phyloP scores from a whole-genome alignment of 768 basidiomycete genomes.

The Lactarius deliciosus region DNA sequence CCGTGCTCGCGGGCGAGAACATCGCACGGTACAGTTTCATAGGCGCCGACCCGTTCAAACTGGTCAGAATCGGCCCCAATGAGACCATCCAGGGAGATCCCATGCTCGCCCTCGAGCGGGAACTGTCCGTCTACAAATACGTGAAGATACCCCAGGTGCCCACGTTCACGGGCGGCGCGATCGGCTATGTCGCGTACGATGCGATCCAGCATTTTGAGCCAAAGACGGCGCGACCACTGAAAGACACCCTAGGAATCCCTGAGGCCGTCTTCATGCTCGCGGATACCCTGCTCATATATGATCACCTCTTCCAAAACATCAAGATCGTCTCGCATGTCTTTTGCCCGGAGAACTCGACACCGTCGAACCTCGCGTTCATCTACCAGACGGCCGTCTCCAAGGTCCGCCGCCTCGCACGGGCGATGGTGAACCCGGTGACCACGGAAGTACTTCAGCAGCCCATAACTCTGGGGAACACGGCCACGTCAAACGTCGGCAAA shows the following conservation, averaged over 20 bases:
- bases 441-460: constrained; percentile 70
- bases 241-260: constrained; percentile 84
- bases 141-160: constrained; percentile 89
- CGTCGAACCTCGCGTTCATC: constrained; percentile 73
- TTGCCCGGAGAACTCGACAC: constrained; percentile 65
- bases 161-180: constrained; percentile 95
- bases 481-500: constrained; percentile 90
- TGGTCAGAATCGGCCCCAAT: constrained; percentile 83
- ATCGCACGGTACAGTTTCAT: constrained; percentile 95
- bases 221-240: constrained; percentile 72
- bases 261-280: constrained; percentile 97
- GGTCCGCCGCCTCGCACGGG: constrained; percentile 75
- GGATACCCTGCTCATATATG: constrained; percentile 93
- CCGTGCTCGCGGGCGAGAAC: constrained; percentile 86
- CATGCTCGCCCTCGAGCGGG: constrained; percentile 76
- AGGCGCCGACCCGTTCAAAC: constrained; percentile 93
- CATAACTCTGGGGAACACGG: constrained; percentile 61
- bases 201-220: constrained; percentile 97
- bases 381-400: constrained; percentile 87
- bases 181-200: constrained; percentile 97
- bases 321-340: constrained; percentile 97
- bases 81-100: constrained; percentile 89
- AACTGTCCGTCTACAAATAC: constrained; percentile 84
- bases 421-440: constrained; percentile 50
- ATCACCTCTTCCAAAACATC: constrained; percentile 92